Evolutionary conservation across 2,329 filamentous ascomycete genomes (phyloP), one percentile per base, ranked within the genome.

Genomic region (Colletotrichum sp.): DNA sequence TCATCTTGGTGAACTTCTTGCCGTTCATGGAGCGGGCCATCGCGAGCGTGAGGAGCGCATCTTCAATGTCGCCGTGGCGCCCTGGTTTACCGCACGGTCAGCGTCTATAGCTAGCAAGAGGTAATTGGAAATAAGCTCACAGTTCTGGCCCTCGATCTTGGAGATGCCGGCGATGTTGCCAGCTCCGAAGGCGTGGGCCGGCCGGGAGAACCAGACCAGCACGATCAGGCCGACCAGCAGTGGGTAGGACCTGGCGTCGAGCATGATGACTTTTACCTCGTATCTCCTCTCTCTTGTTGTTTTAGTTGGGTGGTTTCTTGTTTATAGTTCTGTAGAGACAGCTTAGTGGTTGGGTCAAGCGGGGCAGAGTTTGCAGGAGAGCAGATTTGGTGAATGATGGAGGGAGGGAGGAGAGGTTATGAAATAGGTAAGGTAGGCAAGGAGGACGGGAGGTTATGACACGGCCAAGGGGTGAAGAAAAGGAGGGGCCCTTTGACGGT

Each of bases 21-120:
- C 88, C 87, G 79, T 87, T 87, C 77, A 88, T 84, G 79, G 87
- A 87, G 63, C 84, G 86, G 67, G 89, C 89, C 85, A 90, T 89
- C 63, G 93, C 86, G 32, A 98, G 88, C 76, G 91, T 93, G 75
- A 98, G 91, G 71, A 98, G 92, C 38, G 94, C 93, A 87, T 98
- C 96, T 88, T 98, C 96, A 81, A 98, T 98, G 85, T 98, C 96
- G 81, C 94, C 94, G 90, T 96, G 94, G 79, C 94, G 93, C 94
- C 94, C 91, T 93, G 79, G n/a, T 69, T 36, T 24, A 38, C 71
- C 32, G 21, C n/a, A 26, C 60, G n/a, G 77, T 82, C 68, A 81
- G 79, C 55, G 71, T n/a, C 18, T 34, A 15, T 63, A 10, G 18
- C 43, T 38, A n/a, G 24, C 16, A 34, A 21, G 8, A 24, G 18